Conservation (phyloP, 495 filamentous ascomycete species). For the Penicillium odoratum region DNA sequence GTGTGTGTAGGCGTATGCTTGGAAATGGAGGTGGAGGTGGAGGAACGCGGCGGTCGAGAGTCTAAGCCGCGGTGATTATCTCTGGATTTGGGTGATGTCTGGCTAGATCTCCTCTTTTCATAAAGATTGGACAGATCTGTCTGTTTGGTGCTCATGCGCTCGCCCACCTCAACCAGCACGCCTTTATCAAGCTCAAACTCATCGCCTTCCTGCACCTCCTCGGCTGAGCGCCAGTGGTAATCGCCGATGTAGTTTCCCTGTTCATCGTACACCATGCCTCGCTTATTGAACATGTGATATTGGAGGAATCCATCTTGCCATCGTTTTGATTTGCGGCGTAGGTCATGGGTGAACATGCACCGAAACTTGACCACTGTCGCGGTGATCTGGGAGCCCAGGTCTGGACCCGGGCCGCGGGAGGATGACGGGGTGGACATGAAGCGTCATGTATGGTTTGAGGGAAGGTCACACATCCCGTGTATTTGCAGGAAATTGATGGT, state of each 20-base stretch:
- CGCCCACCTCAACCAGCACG: constrained; percentile 75
- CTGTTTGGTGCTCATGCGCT: constrained; percentile 66
- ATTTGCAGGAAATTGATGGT: background rate
- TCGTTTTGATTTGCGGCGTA: constrained; percentile 81
- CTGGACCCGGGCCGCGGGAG: constrained; percentile 26
- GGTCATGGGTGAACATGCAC: constrained; percentile 83
- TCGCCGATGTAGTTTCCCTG: constrained; percentile 80
- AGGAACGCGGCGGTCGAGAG: constrained; percentile 18
- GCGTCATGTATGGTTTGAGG: background rate
- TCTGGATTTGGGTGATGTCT: constrained; percentile 23
- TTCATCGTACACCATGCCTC: constrained; percentile 88
- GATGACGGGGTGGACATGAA: constrained; percentile 38
- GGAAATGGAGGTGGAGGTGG: constrained; percentile 13
- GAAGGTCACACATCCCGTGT: background rate
- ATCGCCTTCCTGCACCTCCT: constrained; percentile 69
- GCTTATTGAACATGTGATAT: constrained; percentile 88
- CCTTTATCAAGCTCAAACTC: constrained; percentile 78
- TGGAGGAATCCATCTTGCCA: constrained; percentile 91
- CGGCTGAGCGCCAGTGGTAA: constrained; percentile 71
- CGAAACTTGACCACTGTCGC: constrained; percentile 76
- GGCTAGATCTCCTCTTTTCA: constrained; percentile 54
- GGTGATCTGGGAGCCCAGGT: constrained; percentile 57
- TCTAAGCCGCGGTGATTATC: constrained; percentile 8
- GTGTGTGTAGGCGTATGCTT: background rate
- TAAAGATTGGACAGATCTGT: constrained; percentile 75